A percentile compares a stretch with the other conserved stretches of the same genome.
Evolutionary conservation across 495 filamentous ascomycete genomes (phyloP).

Genomic region (Lasiosphaeris hirsuta): DNA sequence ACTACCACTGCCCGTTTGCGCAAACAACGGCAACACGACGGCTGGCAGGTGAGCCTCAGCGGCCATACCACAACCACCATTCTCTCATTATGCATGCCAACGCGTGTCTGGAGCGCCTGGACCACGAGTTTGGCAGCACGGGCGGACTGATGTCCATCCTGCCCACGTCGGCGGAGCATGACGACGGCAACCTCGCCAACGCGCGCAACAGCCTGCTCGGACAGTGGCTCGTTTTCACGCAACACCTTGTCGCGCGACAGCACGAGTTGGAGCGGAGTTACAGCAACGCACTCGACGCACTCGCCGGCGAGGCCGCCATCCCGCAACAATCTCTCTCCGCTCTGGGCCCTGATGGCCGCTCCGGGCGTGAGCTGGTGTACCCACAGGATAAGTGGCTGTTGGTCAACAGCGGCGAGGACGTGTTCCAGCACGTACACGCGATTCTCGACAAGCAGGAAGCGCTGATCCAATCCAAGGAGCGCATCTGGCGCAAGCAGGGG

Average conservation of each 20-base stretch:
- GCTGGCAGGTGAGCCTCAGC: slow-evolving; percentile 15
- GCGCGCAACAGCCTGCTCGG: slow-evolving; percentile 45
- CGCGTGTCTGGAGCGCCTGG: slow-evolving; percentile 49
- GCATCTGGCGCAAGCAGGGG: slow-evolving; percentile 23
- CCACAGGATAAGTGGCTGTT: slow-evolving; percentile 53
- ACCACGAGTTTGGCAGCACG: slow-evolving; percentile 50
- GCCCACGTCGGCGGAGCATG: slow-evolving; percentile 34
- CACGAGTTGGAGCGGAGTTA: slow-evolving; percentile 50
- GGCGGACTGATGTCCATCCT: slow-evolving; percentile 50
- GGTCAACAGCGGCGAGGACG: slow-evolving; percentile 48
- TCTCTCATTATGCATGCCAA: slow-evolving; percentile 52
- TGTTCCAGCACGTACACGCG: slow-evolving; percentile 39
- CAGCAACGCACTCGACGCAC: slow-evolving; percentile 43
- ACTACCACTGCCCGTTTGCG: slow-evolving; percentile 43
- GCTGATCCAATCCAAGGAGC: slow-evolving; percentile 25
- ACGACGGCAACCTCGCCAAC: slow-evolving; percentile 27
- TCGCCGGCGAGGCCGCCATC: slow-evolving; percentile 47
- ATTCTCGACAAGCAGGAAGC: slow-evolving; percentile 46
- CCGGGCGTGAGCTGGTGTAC: slow-evolving; percentile 39
- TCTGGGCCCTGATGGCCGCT: slow-evolving; percentile 36
- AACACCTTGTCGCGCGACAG: slow-evolving; percentile 45
- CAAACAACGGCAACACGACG: slow-evolving; percentile 19
- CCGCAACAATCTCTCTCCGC: slow-evolving; percentile 37
- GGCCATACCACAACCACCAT: slow-evolving; percentile 46
- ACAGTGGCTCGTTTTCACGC: slow-evolving; percentile 47